Percentiles rank a stretch among this genome's conserved stretches.
Evolutionary conservation across 441 rosid genomes (phyloP).

Genomic region (Corymbia calophylla): DNA sequence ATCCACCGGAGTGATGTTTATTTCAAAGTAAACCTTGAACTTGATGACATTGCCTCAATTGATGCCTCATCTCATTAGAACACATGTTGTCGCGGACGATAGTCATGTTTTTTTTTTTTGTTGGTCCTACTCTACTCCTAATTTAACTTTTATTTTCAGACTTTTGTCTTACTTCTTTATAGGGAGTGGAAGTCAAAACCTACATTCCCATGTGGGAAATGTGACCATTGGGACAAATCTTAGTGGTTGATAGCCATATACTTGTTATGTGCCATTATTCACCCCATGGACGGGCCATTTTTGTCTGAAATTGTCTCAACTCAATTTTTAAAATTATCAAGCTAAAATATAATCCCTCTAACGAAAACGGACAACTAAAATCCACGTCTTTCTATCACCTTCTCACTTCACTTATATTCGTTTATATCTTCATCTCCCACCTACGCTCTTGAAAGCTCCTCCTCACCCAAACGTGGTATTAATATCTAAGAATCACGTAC

Average conservation of each 20-base stretch:
- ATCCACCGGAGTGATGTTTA: background rate
- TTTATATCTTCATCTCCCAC: background rate
- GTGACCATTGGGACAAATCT: no score
- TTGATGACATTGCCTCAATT: background rate
- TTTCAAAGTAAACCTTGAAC: background rate
- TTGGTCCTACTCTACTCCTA: background rate
- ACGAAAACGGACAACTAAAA: background rate
- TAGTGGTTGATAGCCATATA: background rate
- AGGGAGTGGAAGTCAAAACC: no score
- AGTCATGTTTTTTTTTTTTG: no score
- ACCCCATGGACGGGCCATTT: background rate
- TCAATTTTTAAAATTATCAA: background rate
- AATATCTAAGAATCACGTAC: background rate
- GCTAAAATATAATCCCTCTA: background rate
- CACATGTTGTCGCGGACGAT: background rate
- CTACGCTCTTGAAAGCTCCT: background rate
- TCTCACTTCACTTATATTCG: background rate
- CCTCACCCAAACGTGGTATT: background rate
- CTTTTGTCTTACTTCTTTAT: no score
- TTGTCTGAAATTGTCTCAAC: background rate
- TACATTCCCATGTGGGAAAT: no score
- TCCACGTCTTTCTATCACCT: background rate
- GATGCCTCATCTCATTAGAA: background rate
- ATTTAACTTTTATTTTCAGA: no score
- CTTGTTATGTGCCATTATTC: background rate